Percentiles rank a stretch among this genome's conserved stretches.
Evolutionary conservation across 768 basidiomycete species (phyloP).

Genomic region (Hortiboletus flavorubellus): DNA sequence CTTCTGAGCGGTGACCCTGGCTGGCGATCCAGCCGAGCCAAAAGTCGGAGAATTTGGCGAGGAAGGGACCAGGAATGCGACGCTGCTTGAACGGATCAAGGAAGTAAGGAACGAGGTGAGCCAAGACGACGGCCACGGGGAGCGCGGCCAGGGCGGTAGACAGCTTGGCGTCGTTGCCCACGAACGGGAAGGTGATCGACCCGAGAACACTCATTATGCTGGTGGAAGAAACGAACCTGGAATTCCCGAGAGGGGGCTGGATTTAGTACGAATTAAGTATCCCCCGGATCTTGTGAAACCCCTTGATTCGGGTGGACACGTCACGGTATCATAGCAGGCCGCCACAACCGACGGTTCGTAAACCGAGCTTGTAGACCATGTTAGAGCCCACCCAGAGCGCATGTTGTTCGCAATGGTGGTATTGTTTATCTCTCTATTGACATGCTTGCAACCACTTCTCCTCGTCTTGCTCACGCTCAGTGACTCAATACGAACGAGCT

Average conservation of each 20-base stretch:
- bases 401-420: too few species aligned
- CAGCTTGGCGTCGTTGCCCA: background rate
- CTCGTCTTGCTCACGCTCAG: too few species aligned
- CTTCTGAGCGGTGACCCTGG: slow-evolving; percentile 71
- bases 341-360: too few species aligned
- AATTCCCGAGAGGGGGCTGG: background rate
- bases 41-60: slow-evolving; percentile 67
- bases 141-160: slow-evolving; percentile 10
- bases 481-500: too few species aligned
- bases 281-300: slow-evolving; percentile 5
- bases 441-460: too few species aligned
- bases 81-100: slow-evolving; percentile 59
- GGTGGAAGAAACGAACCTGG: slow-evolving; percentile 4
- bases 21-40: slow-evolving; percentile 70
- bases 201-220: slow-evolving; percentile 17
- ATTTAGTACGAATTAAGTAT: background rate
- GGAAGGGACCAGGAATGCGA: slow-evolving; percentile 60
- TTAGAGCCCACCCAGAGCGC: too few species aligned
- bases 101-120: slow-evolving; percentile 47
- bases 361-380: too few species aligned
- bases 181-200: slow-evolving; percentile 7
- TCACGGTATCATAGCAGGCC: too few species aligned
- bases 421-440: too few species aligned
- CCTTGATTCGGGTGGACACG: too few species aligned
- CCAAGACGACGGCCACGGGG: slow-evolving; percentile 17